Base-by-base conservation (phyloP, 257 asterid species). In the Cynanchum wilfordii region DNA sequence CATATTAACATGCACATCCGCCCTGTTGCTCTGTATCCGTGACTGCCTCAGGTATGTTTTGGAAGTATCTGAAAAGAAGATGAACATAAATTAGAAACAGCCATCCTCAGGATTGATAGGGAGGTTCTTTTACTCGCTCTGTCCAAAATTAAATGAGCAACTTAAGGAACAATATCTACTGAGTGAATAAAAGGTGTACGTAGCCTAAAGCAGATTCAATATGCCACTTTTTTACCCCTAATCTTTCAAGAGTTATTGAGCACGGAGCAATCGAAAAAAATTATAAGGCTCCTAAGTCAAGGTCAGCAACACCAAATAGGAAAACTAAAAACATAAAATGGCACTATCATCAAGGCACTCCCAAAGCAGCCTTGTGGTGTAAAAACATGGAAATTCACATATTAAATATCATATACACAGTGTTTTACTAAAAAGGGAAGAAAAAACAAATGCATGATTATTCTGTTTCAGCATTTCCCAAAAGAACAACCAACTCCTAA, bases 21-120 rank as follows among this genome's bases (percentile, higher is more conserved):
- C 98, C 96, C 77, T 84, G 87, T 79, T 88, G 97, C 77, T 88
- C 97, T 0, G 88, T 76, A 77, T 91, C 98, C 25, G 97, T 82
- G 66, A 86, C 90, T 54, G 84, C 84, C 76, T 94, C 98, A 0
- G 96, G 96, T 71, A 91, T 88, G 79, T 87, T 85, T 73, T 89
- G 97, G 76, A 91, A 94, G 87, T 94, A 94, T 82, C 98, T 94
- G 90, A 76, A 38, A 76, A 3, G 45, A 72, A 74, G 69, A 74
- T 12, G 69, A 68, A 49, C 49, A 33, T 33, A 56, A 38, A 60
- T 81, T 66, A 75, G 73, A 0, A 33, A 20, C 19, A n/a, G 5
- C 13, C 8, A 17, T 36, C 50, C 12, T 62, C 13, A 30, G 20
- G 12, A n/a, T 8, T 29, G 10, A 10, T 52, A 2, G 22, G 24